Base-by-base conservation (phyloP, 306 rosid genomes). In the Vigna reflexopilosa region DNA sequence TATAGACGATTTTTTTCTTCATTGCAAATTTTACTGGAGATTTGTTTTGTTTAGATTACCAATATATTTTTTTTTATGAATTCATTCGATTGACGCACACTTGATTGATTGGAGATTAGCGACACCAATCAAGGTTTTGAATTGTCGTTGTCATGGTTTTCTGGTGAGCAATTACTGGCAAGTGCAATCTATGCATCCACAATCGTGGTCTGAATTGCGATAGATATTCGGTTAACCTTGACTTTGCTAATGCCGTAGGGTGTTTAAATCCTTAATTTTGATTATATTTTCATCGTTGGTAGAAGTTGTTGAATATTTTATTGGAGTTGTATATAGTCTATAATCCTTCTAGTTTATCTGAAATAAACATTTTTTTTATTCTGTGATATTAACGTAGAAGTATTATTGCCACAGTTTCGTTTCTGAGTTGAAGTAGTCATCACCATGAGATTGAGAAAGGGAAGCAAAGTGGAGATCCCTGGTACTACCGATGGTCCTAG, bases 401-500 rank as follows among this genome's bases (percentile, higher is more conserved):
- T 47, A 28, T 62, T 50, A 67, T 47, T 80, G 79, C 74, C 13
- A 28, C 87, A 89, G 93, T 81, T 70, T 73, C 16, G 63, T 50
- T 62, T 24, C 77, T 54, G 62, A 51, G 63, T 76, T 47, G 58
- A 67, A 63, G 54, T 68, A 28, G 11, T 40, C n/a, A 58, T 61
- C 50, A 79, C 22, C 62, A 94, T 94, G 98, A 89, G 89, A 79
- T 77, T 92, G 70, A 82, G 52, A 57, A 90, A 88, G 67, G 91
- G 95, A 52, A 83, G 81, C 76, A 82, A 77, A 73, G 98, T 94
- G 56, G 99, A 91, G 91, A 86, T 95, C 80, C 83, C 85, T 57
- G 82, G 80, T 83, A 81, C 81, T 9, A 73, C 82, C 2, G 89
- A 85, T 61, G 71, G 67, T 20, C 83, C 86, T 20, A 57, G 67